phyloP scores from a whole-genome alignment of 495 filamentous ascomycete genomes.

The Penicillium diatomitis region DNA sequence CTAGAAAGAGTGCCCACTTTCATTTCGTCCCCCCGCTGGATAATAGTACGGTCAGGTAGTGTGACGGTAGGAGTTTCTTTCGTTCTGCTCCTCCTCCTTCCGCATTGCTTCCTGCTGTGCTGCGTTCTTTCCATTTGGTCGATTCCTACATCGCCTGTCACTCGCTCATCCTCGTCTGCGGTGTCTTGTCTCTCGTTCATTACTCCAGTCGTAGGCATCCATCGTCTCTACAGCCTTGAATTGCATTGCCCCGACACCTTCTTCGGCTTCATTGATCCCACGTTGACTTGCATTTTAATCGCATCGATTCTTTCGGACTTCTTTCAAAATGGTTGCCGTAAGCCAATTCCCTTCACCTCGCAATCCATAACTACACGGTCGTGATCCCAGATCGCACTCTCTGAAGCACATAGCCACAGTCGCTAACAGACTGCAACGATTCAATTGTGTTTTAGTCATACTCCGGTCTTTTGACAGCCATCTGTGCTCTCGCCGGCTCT shows the following conservation, averaged over 20 bases:
- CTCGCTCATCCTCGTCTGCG: slow-evolving; percentile 18
- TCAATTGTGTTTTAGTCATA: slow-evolving; percentile 2
- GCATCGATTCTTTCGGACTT: not conserved
- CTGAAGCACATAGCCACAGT: no score
- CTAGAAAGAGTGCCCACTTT: no score
- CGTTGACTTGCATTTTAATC: not conserved
- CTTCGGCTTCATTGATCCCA: not conserved
- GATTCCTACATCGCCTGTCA: slow-evolving; percentile 5
- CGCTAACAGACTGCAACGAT: no score
- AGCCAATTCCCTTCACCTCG: not conserved
- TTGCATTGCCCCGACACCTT: not conserved
- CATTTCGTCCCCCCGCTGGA: slow-evolving; percentile 1
- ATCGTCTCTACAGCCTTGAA: not conserved
- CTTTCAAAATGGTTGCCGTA: slow-evolving; percentile 18
- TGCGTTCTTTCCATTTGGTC: slow-evolving; percentile 2
- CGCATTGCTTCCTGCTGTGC: not conserved
- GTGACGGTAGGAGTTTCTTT: not conserved
- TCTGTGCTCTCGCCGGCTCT: slow-evolving; percentile 37
- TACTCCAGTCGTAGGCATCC: not conserved
- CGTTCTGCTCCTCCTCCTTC: not conserved
- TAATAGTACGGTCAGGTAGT: no score
- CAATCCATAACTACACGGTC: not conserved
- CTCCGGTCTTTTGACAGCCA: slow-evolving; percentile 29
- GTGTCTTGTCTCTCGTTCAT: slow-evolving; percentile 14
- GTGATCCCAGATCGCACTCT: no score